Evolutionary conservation across 2,329 filamentous ascomycete species (phyloP), one percentile per base, ranked within the genome.

Genomic region (Botrytis hyacinthi): DNA sequence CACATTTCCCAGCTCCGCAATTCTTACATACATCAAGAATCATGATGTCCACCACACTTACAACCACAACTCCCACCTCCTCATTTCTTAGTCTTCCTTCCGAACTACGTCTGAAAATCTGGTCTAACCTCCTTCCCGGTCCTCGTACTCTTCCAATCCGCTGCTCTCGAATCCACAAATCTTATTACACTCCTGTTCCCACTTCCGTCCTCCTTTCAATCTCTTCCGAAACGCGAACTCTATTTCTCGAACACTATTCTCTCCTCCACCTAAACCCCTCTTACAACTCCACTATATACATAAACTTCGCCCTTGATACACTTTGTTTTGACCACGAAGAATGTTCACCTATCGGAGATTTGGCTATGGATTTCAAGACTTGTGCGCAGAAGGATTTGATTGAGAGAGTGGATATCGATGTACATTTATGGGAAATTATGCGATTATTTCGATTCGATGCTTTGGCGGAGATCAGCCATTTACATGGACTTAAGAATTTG

Each of bases 251-350:
- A 35, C 54, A 66, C 32, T 75, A 76, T 51, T 44, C 66, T 9
- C 66, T 57, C 16, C 70, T 75, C 9, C 29, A 48, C 16, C 69
- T 75, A 1, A 71, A 71, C 22, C 72, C 70, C 32, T 42, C 44
- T 7, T 73, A 75, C 40, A n/a, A 48, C 20, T 76, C 75, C 32
- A 74, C 57, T 9, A 67, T 76, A 51, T 76, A 75, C 61, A 62
- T 76, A 20, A 57, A 75, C n/a, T 74, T 75, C 51, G 37, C 72
- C 32, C 54, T 62, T 42, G 75, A 76, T 18, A 76, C 75, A 18
- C 46, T 75, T 5, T 73, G 62, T 62, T 75, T 76, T 29, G 63
- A 75, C n/a, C 62, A 75, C 40, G 59, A 74, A 51, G 74, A 76
- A 37, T 76, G 75, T 54, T 73, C 70, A 22, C 73, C 74, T 0